phyloP scores from a whole-genome alignment of 2,329 filamentous ascomycete species.

The Aspergillus sp. region DNA sequence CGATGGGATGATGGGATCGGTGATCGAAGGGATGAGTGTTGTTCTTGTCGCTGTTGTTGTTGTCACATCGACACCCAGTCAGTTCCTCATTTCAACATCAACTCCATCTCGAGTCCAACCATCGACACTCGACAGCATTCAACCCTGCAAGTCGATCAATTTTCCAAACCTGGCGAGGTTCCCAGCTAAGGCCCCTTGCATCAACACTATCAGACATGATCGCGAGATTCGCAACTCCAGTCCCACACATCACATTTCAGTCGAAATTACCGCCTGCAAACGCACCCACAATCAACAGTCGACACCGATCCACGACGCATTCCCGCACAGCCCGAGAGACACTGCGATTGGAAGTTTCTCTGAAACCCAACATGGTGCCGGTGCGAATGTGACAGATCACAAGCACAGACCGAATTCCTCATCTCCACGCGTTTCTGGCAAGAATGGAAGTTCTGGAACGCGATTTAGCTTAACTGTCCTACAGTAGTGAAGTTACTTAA shows the following conservation, averaged over 20 bases:
- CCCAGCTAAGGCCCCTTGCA: not conserved
- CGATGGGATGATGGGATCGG: too few relatives aligned
- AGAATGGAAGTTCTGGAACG: not conserved
- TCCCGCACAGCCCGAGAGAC: not conserved
- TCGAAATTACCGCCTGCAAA: not conserved
- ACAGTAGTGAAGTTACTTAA: not conserved
- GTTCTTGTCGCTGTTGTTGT: not conserved
- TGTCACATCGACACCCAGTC: not conserved
- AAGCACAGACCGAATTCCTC: too few relatives aligned
- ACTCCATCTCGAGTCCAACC: too few relatives aligned
- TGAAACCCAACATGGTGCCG: too few relatives aligned
- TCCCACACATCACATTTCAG: conserved; percentile 17
- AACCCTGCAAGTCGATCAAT: not conserved
- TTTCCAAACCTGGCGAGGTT: not conserved
- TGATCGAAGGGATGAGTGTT: not conserved
- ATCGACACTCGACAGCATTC: not conserved
- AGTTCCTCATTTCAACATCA: not conserved
- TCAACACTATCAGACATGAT: not conserved
- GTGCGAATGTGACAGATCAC: too few relatives aligned
- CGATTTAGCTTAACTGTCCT: not conserved
- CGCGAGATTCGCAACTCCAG: not conserved
- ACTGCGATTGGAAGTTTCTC: not conserved
- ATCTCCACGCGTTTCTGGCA: not conserved
- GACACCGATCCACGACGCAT: conserved; percentile 8
- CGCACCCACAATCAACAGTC: conserved; percentile 1